Conservation (phyloP, 164 flowering plant genomes). For the Aristolochia californica region DNA sequence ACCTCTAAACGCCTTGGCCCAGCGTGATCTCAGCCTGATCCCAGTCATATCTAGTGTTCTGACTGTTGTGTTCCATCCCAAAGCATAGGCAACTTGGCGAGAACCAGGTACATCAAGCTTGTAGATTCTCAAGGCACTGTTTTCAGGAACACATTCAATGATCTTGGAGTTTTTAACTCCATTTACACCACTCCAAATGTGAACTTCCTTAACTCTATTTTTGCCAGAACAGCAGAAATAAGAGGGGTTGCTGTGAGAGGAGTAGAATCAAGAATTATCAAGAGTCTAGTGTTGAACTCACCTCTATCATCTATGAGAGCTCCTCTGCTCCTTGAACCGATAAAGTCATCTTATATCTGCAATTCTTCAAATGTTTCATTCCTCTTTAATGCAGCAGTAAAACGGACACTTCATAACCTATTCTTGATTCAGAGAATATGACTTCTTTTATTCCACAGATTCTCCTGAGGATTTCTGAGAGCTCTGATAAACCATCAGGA, state of each 20-base stretch:
- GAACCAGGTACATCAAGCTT: conserved; percentile 48
- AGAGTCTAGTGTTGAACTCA: conserved; percentile 46
- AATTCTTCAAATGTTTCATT: conserved; percentile 73
- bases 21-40: conserved; percentile 55
- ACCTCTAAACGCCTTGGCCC: conserved; percentile 83
- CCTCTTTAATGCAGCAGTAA: conserved; percentile 52
- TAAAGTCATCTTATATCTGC: conserved; percentile 94
- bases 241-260: conserved; percentile 59
- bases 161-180: conserved; percentile 51
- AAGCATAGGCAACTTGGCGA: conserved; percentile 63
- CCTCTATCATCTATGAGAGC: conserved; percentile 87
- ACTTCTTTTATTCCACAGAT: conserved; percentile 49
- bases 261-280: conserved; percentile 67
- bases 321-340: conserved; percentile 90
- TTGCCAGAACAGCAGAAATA: conserved; percentile 76
- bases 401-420: conserved; percentile 55
- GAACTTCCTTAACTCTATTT: conserved; percentile 71
- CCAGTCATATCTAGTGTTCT: conserved; percentile 77
- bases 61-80: conserved; percentile 74
- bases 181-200: conserved; percentile 64
- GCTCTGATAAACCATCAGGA: conserved; percentile 34
- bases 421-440: conserved; percentile 51
- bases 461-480: conserved; percentile 47
- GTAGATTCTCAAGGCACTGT: conserved; percentile 55
- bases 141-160: conserved; percentile 74